Evolutionary conservation across 2,329 filamentous ascomycete genomes (phyloP).

Genomic region (Apiospora pterosperma): DNA sequence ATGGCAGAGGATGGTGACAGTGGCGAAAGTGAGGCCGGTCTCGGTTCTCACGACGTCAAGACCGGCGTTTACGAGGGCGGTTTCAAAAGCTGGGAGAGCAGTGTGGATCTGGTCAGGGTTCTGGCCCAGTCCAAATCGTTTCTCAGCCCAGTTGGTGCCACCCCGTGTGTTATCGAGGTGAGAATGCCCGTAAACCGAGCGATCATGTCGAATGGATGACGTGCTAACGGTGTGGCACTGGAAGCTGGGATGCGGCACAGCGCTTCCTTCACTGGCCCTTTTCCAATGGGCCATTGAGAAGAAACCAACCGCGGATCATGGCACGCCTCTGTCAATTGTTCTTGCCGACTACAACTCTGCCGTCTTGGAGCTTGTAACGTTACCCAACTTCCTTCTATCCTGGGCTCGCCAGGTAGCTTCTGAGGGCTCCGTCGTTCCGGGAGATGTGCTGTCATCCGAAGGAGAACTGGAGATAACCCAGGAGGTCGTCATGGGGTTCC

Average conservation of each 20-base stretch:
- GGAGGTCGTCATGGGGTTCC: constrained; percentile 57
- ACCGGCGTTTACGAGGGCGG: constrained; percentile 83
- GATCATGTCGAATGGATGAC: constrained; percentile 11
- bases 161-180: constrained; percentile 53
- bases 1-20: constrained; percentile 66
- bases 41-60: constrained; percentile 71
- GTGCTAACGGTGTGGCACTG: neutral
- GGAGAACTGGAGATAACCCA: constrained; percentile 64
- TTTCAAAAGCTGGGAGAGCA: constrained; percentile 89
- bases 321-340: constrained; percentile 51
- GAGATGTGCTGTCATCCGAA: constrained; percentile 43
- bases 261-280: constrained; percentile 67
- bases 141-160: constrained; percentile 27
- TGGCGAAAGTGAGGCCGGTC: constrained; percentile 37
- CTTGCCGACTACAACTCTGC: constrained; percentile 78
- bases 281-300: constrained; percentile 53
- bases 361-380: constrained; percentile 72
- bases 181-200: constrained; percentile 17
- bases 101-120: constrained; percentile 74
- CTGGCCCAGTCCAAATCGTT: constrained; percentile 41
- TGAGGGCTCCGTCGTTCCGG: constrained; percentile 31
- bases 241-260: constrained; percentile 76
- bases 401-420: constrained; percentile 53
- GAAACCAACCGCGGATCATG: constrained; percentile 25
- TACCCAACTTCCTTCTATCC: constrained; percentile 73